These are phyloP conservation scores for Penicillium desertorum DNA, from an alignment of 495 filamentous ascomycete genomes.

Conservation along the genomic window DNA sequence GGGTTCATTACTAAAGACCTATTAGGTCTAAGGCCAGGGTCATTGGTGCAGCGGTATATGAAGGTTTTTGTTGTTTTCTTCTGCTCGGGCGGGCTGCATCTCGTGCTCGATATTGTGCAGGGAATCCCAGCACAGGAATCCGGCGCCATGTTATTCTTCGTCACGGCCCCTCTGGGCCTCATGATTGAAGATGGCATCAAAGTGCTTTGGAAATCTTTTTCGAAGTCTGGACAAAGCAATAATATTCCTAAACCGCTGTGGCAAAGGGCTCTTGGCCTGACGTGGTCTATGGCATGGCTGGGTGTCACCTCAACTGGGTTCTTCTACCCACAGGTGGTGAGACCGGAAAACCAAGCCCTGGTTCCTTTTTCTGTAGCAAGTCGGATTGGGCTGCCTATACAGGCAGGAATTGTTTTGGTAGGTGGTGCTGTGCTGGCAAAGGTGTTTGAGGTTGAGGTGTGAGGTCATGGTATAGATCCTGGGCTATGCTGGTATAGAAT, in stretches of 20 bases:
- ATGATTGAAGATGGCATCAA: conserved; percentile 33
- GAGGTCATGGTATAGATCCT: conserved; percentile 4
- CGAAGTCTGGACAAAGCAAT: not conserved
- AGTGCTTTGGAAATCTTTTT: conserved; percentile 12
- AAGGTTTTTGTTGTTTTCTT: conserved; percentile 35
- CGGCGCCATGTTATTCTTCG: conserved; percentile 35
- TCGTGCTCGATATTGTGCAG: conserved; percentile 29
- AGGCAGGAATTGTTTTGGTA: conserved; percentile 7
- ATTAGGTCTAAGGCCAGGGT: conserved; percentile 23
- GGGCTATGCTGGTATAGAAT: not conserved
- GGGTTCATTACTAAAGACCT: conserved; percentile 25
- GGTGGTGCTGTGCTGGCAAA: conserved; percentile 11
- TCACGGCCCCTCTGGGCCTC: conserved; percentile 30
- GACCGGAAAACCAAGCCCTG: conserved; percentile 21
- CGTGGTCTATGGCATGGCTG: conserved; percentile 22
- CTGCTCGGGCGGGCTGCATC: conserved; percentile 35
- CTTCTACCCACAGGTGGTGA: conserved; percentile 23
- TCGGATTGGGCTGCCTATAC: conserved; percentile 11
- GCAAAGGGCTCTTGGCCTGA: conserved; percentile 17
- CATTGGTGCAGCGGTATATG: conserved; percentile 28
- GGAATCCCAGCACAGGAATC: conserved; percentile 27
- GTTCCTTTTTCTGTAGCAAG: conserved; percentile 20
- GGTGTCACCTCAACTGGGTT: conserved; percentile 25
- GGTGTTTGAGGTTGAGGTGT: conserved; percentile 19
- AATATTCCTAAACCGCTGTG: conserved; percentile 2